Conservation (phyloP, 164 flowering plant species). For the Liriodendron chinense region DNA sequence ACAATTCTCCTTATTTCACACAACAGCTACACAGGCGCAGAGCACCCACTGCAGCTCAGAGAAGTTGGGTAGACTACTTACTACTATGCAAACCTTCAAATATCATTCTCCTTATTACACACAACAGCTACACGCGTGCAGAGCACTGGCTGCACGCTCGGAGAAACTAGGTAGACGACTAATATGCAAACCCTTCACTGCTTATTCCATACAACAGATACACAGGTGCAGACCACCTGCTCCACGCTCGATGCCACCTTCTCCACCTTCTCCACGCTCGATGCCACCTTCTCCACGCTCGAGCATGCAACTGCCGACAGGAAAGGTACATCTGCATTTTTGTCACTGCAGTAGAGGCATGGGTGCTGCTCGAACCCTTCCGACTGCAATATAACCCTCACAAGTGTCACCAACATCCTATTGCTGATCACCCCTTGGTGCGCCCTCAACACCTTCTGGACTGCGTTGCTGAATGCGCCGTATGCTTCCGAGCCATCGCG, state of each 20-base stretch:
- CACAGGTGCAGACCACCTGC: not conserved
- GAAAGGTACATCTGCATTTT: slow-evolving; percentile 57
- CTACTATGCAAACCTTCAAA: too few species aligned
- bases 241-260: not conserved
- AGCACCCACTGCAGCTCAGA: too few species aligned
- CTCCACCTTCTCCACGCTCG: not conserved
- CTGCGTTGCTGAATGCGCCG: slow-evolving; percentile 75
- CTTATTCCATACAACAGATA: too few species aligned
- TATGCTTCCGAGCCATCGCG: slow-evolving; percentile 40
- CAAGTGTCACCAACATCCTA: slow-evolving; percentile 38
- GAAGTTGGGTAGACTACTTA: too few species aligned
- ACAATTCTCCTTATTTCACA: too few species aligned
- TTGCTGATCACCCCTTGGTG: slow-evolving; percentile 37
- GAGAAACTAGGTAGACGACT: too few species aligned
- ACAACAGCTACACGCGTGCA: not conserved
- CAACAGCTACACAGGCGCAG: too few species aligned
- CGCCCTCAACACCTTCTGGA: slow-evolving; percentile 45
- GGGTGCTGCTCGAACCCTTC: slow-evolving; percentile 59
- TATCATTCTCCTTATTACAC: too few species aligned
- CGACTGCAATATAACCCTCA: slow-evolving; percentile 37
- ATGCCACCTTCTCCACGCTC: not conserved
- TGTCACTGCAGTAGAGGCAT: slow-evolving; percentile 74
- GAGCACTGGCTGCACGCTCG: not conserved
- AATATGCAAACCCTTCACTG: too few species aligned
- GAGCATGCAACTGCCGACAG: slow-evolving; percentile 20